Percentiles rank a stretch among this genome's conserved stretches.
Conservation (phyloP, 169 alveolate species). For the Prorocentrum cordatum region DNA sequence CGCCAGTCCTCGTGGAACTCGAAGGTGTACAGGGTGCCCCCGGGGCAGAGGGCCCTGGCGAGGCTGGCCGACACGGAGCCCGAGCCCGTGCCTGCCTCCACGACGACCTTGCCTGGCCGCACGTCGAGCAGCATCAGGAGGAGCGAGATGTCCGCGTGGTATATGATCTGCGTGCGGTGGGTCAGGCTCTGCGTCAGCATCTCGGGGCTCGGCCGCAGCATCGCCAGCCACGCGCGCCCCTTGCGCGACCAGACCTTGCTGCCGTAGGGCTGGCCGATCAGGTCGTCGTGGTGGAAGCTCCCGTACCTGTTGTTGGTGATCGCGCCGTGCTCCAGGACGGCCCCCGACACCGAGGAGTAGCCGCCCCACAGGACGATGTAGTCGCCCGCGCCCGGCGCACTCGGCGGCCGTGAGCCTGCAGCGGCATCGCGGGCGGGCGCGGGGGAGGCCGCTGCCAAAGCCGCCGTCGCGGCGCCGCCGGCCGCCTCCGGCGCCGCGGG, state of each 20-base stretch:
- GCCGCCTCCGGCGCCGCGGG: no score
- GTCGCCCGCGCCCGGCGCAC: no score
- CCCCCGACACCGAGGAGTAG: conserved; percentile 46
- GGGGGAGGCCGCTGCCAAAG: no score
- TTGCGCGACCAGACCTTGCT: conserved; percentile 8
- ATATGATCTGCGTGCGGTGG: conserved; percentile 35
- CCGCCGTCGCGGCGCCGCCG: no score
- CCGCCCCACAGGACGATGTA: conserved; percentile 45
- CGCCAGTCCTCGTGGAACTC: conserved; percentile 41
- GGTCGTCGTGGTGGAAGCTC: conserved; percentile 45
- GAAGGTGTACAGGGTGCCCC: conserved; percentile 47
- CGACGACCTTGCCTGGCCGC: neutral
- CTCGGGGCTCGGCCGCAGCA: conserved; percentile 46
- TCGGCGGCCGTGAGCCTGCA: no score
- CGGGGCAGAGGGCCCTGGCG: conserved; percentile 35
- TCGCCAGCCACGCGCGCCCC: conserved; percentile 18
- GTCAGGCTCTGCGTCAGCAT: conserved; percentile 46
- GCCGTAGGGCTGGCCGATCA: conserved; percentile 26
- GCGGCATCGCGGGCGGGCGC: no score
- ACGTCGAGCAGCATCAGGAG: neutral
- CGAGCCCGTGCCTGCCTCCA: conserved; percentile 38
- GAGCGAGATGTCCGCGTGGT: conserved; percentile 16
- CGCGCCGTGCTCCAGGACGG: conserved; percentile 37
- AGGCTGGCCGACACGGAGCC: conserved; percentile 57
- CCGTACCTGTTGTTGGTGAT: conserved; percentile 41